phyloP scores from a whole-genome alignment of 768 basidiomycete species.

The Pisolithus sp. region DNA sequence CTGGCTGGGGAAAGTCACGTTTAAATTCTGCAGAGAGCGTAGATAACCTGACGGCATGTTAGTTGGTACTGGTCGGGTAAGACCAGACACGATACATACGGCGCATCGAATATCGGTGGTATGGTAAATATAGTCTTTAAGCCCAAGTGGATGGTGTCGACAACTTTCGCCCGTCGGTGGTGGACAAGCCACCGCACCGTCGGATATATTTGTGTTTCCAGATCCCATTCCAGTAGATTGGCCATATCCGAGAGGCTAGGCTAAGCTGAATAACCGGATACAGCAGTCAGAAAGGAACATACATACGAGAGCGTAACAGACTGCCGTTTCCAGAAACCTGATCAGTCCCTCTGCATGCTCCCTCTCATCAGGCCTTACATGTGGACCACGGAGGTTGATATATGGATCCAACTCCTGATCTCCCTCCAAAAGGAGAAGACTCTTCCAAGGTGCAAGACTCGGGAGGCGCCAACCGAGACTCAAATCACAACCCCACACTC shows the following conservation, averaged over 20 bases:
- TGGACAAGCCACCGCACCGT: constrained; percentile 91
- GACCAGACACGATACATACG: constrained; percentile 39
- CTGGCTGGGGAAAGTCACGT: constrained; percentile 47
- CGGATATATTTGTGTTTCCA: constrained; percentile 78
- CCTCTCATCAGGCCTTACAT: constrained; percentile 58
- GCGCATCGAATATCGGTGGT: constrained; percentile 52
- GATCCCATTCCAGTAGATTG: constrained; percentile 73
- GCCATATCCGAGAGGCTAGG: constrained; percentile 73
- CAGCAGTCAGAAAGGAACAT: not conserved
- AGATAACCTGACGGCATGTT: constrained; percentile 17
- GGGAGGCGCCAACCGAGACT: constrained; percentile 68
- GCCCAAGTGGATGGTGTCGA: constrained; percentile 75
- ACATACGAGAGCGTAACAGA: constrained; percentile 74
- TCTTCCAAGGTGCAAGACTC: constrained; percentile 85
- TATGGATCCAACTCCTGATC: constrained; percentile 52
- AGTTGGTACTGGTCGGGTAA: constrained; percentile 1
- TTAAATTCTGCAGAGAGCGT: constrained; percentile 56
- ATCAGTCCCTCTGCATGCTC: constrained; percentile 64
- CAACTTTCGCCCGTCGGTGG: constrained; percentile 82
- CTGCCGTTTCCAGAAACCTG: constrained; percentile 67
- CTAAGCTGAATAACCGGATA: not conserved
- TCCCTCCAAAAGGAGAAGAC: constrained; percentile 69
- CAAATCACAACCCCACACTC: constrained; percentile 63
- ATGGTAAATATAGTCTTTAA: constrained; percentile 80
- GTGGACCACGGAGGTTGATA: constrained; percentile 51